These are phyloP conservation scores for Lizonia empirigonia DNA, from an alignment of 2,329 filamentous ascomycete genomes.

Conservation along the genomic window DNA sequence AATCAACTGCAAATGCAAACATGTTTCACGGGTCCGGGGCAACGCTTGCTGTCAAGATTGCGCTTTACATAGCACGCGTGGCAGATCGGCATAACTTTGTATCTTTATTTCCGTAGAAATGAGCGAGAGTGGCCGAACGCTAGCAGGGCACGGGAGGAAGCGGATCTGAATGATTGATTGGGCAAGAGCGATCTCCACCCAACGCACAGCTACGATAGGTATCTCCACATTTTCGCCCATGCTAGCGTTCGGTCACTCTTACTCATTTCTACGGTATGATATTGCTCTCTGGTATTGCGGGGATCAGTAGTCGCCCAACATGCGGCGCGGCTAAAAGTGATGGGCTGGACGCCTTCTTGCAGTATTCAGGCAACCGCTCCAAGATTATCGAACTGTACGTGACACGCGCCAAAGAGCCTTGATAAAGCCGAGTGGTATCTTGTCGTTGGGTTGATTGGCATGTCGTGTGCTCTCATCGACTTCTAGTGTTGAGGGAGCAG, in stretches of 20 bases:
- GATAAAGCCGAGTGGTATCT: not conserved
- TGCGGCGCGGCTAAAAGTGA: not conserved
- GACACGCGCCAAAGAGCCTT: not conserved
- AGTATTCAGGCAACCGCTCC: constrained; percentile 3
- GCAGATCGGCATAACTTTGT: constrained; percentile 9
- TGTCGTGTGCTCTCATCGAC: not conserved
- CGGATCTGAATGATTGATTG: too few species aligned
- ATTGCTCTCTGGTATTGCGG: constrained; percentile 11
- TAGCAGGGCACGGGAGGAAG: too few species aligned
- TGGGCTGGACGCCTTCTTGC: not conserved
- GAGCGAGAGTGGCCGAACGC: too few species aligned
- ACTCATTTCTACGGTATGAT: not conserved
- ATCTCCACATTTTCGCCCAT: too few species aligned
- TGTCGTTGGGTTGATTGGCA: not conserved
- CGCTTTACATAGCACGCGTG: not conserved
- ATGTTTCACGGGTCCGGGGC: constrained; percentile 6
- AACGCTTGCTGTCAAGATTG: constrained; percentile 5
- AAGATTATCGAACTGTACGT: not conserved
- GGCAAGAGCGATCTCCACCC: too few species aligned
- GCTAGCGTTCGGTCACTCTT: too few species aligned
- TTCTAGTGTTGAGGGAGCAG: not conserved
- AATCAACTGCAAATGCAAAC: constrained; percentile 10
- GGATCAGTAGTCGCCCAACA: constrained; percentile 5
- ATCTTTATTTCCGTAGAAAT: too few species aligned
- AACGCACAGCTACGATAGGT: too few species aligned